Evolutionary conservation across 768 basidiomycete genomes (phyloP), one percentile per base, ranked within the genome.

Genomic region (Grammothele lineata): DNA sequence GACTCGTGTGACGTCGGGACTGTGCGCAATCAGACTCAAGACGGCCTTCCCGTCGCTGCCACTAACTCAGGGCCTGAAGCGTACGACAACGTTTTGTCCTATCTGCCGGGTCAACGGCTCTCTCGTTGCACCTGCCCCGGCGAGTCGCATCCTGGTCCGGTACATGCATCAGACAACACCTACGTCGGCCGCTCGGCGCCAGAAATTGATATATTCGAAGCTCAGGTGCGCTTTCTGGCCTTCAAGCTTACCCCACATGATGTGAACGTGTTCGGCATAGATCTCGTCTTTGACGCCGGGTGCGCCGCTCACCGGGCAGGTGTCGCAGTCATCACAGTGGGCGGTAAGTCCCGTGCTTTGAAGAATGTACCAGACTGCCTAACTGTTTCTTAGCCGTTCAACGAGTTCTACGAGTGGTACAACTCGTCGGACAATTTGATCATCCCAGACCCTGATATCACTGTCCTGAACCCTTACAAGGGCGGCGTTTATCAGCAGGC

Each of bases 1-100:
- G 86, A 90, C 55, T 66, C 75, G 12, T 96, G 95, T 59, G 94
- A 98, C 62, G 75, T 94, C 17, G 95, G 95, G n/a, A 93, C 93
- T 1, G 73, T 79, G 14, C 65, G 76, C 5, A 98, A 97, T 63
- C 94, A 97, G 64, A 85, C 90, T 1, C 38, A 80, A 36, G 75
- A 85, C 48, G 83, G 81, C 2, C 61, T 61, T 37, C 93, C 93
- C 1, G 46, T 55, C 10, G 76, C 83, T 3, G 83, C 89, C 6
- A 68, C 75, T 5, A 66, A 67, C 14, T 72, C 74, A 41, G 91
- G 91, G 12, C 85, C 87, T 57, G 58, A 69, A 2, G 56, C 59
- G 17, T 68, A 75, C 39, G 70, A 70, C 43, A 74, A 71, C 36
- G 74, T 70, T 7, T 68, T 97, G 21, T 92, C 89, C 0, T 96